Evolutionary conservation across 164 flowering plant genomes (phyloP), one percentile per base, ranked within the genome.

Genomic region (Tinospora cordifolia): DNA sequence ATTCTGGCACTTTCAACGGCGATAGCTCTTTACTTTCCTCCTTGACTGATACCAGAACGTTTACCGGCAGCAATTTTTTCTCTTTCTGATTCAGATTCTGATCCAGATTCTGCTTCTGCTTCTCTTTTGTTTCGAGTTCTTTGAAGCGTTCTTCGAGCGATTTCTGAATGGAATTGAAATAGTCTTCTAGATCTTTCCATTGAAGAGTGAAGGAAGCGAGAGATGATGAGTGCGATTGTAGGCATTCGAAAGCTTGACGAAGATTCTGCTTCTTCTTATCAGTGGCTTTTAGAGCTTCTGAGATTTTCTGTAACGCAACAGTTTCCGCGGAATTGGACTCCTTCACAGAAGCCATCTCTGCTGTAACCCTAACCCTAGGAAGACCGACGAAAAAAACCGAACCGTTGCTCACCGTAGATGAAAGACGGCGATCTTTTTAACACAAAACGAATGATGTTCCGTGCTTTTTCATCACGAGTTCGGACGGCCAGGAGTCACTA

Each of bases 181-280:
- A 83, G 21, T 84, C 66, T 22, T 89, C 90, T 68, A 87, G 40
- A 36, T 87, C 88, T 63, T 81, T 46, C 93, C 93, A 89, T 65
- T 80, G 65, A 80, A 89, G 77, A 58, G 79, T 69, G 79, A 80
- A 79, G 39, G 83, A 82, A 30, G 86, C 73, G 58, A 80, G 76
- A n/a, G 75, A 72, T 14, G 83, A 73, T 5, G 87, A 78, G 38
- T 81, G 84, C 17, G 84, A n/a, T 71, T 79, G 79, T 26, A 86
- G 80, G 17, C 78, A 73, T 47, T 82, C 80, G 65, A 82, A 84
- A 6, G 90, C 84, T 68, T 76, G 69, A 10, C 75, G 80, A 39
- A 86, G 82, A 27, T 67, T 69, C 6, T 73, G 74, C 68, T 83
- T 86, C 70, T 84, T 86, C 14, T 17, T 24, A 74, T 75, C 83